These are phyloP conservation scores for Linum tenue DNA, from an alignment of 345 rosid species.

Conservation along the genomic window DNA sequence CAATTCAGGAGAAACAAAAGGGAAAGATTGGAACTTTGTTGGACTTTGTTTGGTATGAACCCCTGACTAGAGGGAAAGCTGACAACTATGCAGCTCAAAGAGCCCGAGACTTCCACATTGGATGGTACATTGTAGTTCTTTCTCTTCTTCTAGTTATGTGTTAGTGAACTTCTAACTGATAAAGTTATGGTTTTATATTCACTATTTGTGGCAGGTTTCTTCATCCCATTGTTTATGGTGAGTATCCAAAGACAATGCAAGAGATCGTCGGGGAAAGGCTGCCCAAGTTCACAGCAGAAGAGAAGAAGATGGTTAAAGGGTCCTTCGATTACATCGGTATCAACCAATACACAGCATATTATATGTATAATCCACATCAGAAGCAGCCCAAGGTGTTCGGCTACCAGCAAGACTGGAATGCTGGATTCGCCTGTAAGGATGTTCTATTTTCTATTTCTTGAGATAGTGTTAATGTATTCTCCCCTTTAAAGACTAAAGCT, in stretches of 20 bases:
- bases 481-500: neutral
- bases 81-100: constrained; percentile 88
- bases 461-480: no score
- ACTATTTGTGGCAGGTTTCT: constrained; percentile 46
- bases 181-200: no score
- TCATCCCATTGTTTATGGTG: constrained; percentile 85
- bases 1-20: constrained; percentile 55
- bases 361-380: constrained; percentile 46
- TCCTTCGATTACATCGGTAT: constrained; percentile 85
- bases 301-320: constrained; percentile 82
- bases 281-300: constrained; percentile 67
- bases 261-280: constrained; percentile 64
- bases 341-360: constrained; percentile 84
- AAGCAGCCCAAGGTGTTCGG: constrained; percentile 40
- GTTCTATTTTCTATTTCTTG: neutral
- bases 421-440: constrained; percentile 62
- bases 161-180: neutral
- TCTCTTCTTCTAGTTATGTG: neutral
- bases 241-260: constrained; percentile 85
- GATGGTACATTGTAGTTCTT: constrained; percentile 48
- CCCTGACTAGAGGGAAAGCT: constrained; percentile 76
- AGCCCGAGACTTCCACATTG: constrained; percentile 90
- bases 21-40: constrained; percentile 82
- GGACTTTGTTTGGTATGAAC: constrained; percentile 96
- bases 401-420: constrained; percentile 93